Evolutionary conservation across 805 yeast species (phyloP), one percentile per base, ranked within the genome.

Genomic region (Metschnikowia continentalis): DNA sequence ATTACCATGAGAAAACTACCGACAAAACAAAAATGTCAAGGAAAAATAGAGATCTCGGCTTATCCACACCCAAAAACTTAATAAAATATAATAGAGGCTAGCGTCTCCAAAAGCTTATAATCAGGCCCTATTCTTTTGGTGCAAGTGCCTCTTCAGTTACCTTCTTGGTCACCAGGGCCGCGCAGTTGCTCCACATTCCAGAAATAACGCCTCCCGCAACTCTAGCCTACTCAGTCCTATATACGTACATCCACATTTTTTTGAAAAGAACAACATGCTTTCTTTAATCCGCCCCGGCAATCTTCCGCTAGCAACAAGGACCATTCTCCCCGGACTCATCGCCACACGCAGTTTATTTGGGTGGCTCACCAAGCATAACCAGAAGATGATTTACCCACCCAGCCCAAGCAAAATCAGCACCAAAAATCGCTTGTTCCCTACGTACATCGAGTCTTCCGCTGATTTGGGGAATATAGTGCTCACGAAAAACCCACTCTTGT

Each of bases 401-500:
- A 54, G 56, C 32, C 69, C 70, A n/a, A 52, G 57, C 35, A 59
- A 64, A 22, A 66, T 71, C 50, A 65, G 75, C 43, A 74, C 78
- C 43, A 61, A 68, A 26, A 74, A 74, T 55, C 60, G 77, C 30
- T 56, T 74, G 13, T 71, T 66, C 52, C 72, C 70, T 35, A 62
- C 67, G 20, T 74, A 71, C 36, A 71, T 88, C 17, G 72, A 83
- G 54, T 73, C 78, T 49, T 77, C 78, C 19, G 68, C 73, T 47
- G 96, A 89, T 57, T 66, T 89, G 42, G 81, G 83, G 47, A 77
- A 78, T 35, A 59, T 78, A 30, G 57, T 83, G 35, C 62, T 82
- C 32, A 70, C 77, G 49, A 77, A 80, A 51, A 76, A 78, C 40
- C 94, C 95, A 1, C 67, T 87, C 49, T 65, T 88, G 42, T 72